phyloP scores from a whole-genome alignment of 306 rosid genomes.

The Quercus agrifolia region DNA sequence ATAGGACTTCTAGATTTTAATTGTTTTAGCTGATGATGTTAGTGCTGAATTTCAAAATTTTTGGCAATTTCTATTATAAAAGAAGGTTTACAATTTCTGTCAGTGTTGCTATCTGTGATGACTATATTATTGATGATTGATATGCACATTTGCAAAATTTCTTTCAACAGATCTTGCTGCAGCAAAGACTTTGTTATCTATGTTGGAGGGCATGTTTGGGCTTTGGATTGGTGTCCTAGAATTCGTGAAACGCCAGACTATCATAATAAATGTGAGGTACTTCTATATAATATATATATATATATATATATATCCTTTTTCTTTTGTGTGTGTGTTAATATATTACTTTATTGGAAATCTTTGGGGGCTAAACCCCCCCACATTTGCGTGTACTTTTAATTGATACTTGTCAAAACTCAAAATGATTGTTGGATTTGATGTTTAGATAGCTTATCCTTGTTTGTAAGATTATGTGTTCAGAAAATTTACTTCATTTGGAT shows the following conservation, averaged over 20 bases:
- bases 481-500: no score
- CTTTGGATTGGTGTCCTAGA: constrained; percentile 93
- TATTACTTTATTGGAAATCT: neutral
- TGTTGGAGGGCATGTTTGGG: constrained; percentile 93
- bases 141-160: constrained; percentile 12
- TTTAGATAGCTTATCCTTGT: neutral
- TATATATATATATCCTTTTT: constrained; percentile 1
- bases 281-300: constrained; percentile 2
- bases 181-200: constrained; percentile 77
- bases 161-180: constrained; percentile 23
- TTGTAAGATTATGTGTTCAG: neutral
- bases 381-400: neutral
- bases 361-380: neutral
- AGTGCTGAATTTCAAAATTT: constrained; percentile 3
- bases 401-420: neutral
- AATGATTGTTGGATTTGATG: neutral
- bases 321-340: neutral
- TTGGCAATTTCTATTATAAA: neutral
- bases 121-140: constrained; percentile 4
- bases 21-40: constrained; percentile 17
- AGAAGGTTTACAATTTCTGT: constrained; percentile 10
- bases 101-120: neutral
- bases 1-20: neutral
- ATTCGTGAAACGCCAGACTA: constrained; percentile 45
- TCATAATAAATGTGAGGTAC: constrained; percentile 73